A percentile compares a stretch with the other conserved stretches of the same genome.
Evolutionary conservation across 305 asterid genomes (phyloP).

Genomic region (Euphrasia arctica): DNA sequence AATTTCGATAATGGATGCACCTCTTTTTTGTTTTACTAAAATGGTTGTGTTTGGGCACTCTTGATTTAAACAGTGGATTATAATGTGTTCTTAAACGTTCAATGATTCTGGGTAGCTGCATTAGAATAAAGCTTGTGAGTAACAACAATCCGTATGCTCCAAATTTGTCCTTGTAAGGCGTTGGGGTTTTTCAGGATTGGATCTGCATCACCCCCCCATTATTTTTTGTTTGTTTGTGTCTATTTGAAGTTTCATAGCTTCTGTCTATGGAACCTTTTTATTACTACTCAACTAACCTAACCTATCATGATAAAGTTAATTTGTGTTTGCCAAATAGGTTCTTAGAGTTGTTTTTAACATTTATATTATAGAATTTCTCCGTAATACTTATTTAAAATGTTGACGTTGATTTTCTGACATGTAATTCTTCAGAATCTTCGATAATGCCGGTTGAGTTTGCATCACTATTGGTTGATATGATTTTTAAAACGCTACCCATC

Average conservation of each 20-base stretch:
- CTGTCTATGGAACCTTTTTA: slow-evolving; percentile 2
- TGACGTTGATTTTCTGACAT: slow-evolving; percentile 24
- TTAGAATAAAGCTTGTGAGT: no score
- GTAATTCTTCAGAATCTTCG: slow-evolving; percentile 39
- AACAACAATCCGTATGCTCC: no score
- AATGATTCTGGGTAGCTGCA: no score
- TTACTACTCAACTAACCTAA: neutral
- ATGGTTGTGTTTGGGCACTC: slow-evolving; percentile 13
- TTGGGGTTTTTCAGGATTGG: no score
- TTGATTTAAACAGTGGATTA: neutral
- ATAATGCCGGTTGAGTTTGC: slow-evolving; percentile 66
- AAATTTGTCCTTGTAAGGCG: neutral
- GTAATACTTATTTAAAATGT: slow-evolving; percentile 7
- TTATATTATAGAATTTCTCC: slow-evolving; percentile 12
- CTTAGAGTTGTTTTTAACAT: neutral
- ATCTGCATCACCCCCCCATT: no score
- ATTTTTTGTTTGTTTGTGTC: slow-evolving; percentile 5
- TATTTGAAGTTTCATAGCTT: slow-evolving; percentile 17
- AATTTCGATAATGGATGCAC: slow-evolving; percentile 18
- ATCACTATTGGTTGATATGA: slow-evolving; percentile 66
- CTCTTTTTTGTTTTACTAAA: neutral
- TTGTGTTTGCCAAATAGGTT: slow-evolving; percentile 1
- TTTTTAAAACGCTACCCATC: slow-evolving; percentile 64
- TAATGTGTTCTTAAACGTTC: slow-evolving; percentile 6
- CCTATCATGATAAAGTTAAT: slow-evolving; percentile 6